Conservation (phyloP, 2,329 filamentous ascomycete genomes). For the Rosellinia necatrix region DNA sequence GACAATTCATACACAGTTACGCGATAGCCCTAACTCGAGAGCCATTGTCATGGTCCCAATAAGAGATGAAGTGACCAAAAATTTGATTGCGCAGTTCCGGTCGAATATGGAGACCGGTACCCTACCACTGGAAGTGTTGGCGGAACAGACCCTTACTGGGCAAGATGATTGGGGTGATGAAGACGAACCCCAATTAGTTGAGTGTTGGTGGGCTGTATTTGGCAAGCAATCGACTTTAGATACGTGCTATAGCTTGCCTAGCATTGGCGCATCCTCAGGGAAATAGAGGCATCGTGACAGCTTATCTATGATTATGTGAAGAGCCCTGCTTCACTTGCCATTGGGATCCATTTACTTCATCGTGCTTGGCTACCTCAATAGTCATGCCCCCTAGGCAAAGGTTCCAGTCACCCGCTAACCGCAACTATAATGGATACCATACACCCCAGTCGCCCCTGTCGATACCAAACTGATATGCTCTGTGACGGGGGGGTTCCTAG, state of each 20-base stretch:
- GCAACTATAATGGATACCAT: too few relatives aligned
- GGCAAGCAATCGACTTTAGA: constrained; percentile 26
- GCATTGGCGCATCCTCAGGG: not conserved
- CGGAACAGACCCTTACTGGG: constrained; percentile 67
- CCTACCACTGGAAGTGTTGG: constrained; percentile 53
- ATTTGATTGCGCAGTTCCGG: constrained; percentile 67
- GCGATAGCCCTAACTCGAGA: constrained; percentile 58
- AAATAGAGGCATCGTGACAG: not conserved
- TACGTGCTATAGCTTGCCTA: not conserved
- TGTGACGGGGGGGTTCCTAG: too few relatives aligned
- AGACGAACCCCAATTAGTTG: constrained; percentile 54
- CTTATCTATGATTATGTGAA: too few relatives aligned
- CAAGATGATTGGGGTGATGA: constrained; percentile 74
- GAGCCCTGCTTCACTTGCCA: too few relatives aligned
- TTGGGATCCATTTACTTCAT: too few relatives aligned
- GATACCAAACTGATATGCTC: too few relatives aligned
- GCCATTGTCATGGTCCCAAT: constrained; percentile 82
- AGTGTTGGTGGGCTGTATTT: constrained; percentile 73
- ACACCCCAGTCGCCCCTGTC: too few relatives aligned
- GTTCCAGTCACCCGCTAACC: too few relatives aligned
- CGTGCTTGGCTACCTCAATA: too few relatives aligned
- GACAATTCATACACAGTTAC: constrained; percentile 72
- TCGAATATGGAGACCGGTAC: constrained; percentile 60
- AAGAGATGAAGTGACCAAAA: constrained; percentile 68
- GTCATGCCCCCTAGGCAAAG: too few relatives aligned